phyloP scores from a whole-genome alignment of 2,329 filamentous ascomycete genomes.

The Plenodomus biglobosus region DNA sequence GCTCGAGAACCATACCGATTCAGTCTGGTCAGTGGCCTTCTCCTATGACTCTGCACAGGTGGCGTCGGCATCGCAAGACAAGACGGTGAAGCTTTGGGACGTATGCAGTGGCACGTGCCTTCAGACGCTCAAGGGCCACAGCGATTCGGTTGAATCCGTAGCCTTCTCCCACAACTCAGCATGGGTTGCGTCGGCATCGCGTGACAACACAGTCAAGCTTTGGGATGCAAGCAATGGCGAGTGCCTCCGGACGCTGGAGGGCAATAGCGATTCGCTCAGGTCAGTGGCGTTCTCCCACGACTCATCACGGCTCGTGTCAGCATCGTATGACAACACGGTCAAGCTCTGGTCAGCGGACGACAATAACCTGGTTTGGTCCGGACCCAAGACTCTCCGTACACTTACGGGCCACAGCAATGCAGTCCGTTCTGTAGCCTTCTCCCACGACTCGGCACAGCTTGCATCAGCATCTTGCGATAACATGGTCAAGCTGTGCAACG shows the following conservation, averaged over 20 bases:
- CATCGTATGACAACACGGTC: constrained; percentile 5
- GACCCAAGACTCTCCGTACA: constrained; percentile 18
- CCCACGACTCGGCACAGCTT: constrained; percentile 13
- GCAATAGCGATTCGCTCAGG: constrained; percentile 12
- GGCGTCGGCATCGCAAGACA: constrained; percentile 7
- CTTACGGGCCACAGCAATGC: constrained; percentile 21
- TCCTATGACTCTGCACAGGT: constrained; percentile 16
- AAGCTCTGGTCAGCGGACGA: constrained; percentile 11
- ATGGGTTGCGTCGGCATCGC: constrained; percentile 6
- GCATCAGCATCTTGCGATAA: constrained; percentile 7
- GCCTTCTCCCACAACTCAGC: constrained; percentile 26
- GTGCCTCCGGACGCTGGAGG: constrained; percentile 26
- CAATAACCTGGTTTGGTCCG: constrained; percentile 8
- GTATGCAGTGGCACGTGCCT: constrained; percentile 11
- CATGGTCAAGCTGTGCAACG: constrained; percentile 10
- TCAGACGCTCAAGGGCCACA: constrained; percentile 28
- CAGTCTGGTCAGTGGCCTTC: constrained; percentile 25
- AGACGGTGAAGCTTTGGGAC: constrained; percentile 11
- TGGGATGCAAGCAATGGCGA: constrained; percentile 11
- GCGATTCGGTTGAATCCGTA: constrained; percentile 12
- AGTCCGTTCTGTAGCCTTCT: constrained; percentile 28
- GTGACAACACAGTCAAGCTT: constrained; percentile 7
- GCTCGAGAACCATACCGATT: constrained; percentile 21
- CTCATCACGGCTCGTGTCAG: constrained; percentile 9
- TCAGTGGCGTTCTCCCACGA: constrained; percentile 29